These are phyloP conservation scores for Kwoniella shandongensis DNA, from an alignment of 768 basidiomycete species.

Conservation along the genomic window DNA sequence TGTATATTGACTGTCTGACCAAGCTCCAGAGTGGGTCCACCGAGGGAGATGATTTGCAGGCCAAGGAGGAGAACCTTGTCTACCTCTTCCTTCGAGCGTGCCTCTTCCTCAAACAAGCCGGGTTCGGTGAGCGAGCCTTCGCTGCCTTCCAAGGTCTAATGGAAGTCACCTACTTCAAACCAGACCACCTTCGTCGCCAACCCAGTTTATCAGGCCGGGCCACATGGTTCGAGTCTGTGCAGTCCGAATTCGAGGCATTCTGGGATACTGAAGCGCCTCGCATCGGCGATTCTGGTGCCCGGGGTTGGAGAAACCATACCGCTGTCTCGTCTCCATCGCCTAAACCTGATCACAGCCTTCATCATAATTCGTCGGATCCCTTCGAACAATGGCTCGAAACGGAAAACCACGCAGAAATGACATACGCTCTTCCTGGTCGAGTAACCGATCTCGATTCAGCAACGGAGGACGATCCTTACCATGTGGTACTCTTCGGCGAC, in stretches of 20 bases:
- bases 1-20: conserved; percentile 49
- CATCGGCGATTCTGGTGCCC: conserved; percentile 29
- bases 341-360: neutral
- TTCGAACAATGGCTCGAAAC: conserved; percentile 48
- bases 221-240: conserved; percentile 24
- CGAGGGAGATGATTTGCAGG: conserved; percentile 22
- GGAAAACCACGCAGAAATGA: conserved; percentile 34
- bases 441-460: conserved; percentile 40
- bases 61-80: conserved; percentile 52
- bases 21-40: conserved; percentile 7
- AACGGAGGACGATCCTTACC: conserved; percentile 55
- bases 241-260: conserved; percentile 51
- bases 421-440: conserved; percentile 28
- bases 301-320: conserved; percentile 46
- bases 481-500: conserved; percentile 54
- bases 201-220: neutral
- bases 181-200: conserved; percentile 24
- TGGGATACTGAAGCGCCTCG: conserved; percentile 53
- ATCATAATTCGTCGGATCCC: conserved; percentile 27
- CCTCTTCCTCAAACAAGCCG: conserved; percentile 52
- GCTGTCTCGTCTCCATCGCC: neutral
- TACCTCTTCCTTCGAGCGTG: conserved; percentile 52
- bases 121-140: conserved; percentile 39
- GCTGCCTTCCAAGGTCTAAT: conserved; percentile 54
- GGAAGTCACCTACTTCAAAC: conserved; percentile 55